These are phyloP conservation scores for Solanum tarapatanum DNA, from an alignment of 257 asterid genomes.

Conservation along the genomic window DNA sequence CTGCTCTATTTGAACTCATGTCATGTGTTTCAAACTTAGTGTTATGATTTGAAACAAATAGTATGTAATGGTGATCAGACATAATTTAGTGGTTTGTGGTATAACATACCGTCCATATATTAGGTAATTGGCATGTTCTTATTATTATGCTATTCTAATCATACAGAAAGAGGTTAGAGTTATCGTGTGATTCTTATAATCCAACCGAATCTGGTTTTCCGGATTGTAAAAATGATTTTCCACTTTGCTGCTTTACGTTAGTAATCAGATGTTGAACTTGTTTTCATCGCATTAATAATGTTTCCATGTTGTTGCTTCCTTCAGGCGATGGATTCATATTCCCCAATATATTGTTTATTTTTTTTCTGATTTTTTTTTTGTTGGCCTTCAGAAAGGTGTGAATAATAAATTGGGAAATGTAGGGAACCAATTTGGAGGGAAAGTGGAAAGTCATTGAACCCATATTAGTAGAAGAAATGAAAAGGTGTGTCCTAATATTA, in stretches of 20 bases:
- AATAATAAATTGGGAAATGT: too few relatives aligned
- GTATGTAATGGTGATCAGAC: conserved; percentile 81
- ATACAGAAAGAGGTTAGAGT: neutral
- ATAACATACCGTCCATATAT: conserved; percentile 89
- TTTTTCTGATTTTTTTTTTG: neutral
- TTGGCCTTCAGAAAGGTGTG: too few relatives aligned
- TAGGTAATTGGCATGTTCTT: conserved; percentile 32
- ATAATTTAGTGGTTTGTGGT: conserved; percentile 77
- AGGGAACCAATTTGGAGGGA: too few relatives aligned
- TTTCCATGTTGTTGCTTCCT: neutral
- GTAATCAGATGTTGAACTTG: neutral
- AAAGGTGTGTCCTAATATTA: too few relatives aligned
- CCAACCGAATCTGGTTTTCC: neutral
- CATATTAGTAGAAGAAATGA: too few relatives aligned
- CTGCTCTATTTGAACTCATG: too few relatives aligned
- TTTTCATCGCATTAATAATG: neutral
- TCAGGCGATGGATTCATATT: neutral
- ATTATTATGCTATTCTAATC: neutral
- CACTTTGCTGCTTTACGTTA: neutral
- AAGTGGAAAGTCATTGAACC: too few relatives aligned
- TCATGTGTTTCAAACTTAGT: conserved; percentile 62
- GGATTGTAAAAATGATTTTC: neutral
- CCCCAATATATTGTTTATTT: neutral
- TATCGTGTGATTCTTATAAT: neutral
- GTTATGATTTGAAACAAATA: conserved; percentile 83